phyloP scores from a whole-genome alignment of 768 basidiomycete species.

The Porpolomopsis calyptriformis region DNA sequence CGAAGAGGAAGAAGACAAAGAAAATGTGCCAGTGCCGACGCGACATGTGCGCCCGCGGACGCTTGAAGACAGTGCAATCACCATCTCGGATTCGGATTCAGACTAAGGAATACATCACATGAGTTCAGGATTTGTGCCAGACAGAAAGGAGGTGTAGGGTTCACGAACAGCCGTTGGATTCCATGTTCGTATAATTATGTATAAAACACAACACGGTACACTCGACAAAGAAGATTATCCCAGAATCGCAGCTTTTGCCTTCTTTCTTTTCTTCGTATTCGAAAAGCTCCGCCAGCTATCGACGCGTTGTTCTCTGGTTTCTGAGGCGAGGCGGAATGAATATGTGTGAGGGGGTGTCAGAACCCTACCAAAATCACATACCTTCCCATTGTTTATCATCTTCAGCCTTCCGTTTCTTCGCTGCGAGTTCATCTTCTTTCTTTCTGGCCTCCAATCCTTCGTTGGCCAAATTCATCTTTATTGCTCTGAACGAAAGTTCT shows the following conservation, averaged over 20 bases:
- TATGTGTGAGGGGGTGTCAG: not conserved
- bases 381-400: slow-evolving; percentile 89
- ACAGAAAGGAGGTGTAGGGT: slow-evolving; percentile 4
- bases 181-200: slow-evolving; percentile 7
- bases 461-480: slow-evolving; percentile 86
- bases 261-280: slow-evolving; percentile 68
- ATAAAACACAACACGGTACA: slow-evolving; percentile 9
- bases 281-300: slow-evolving; percentile 75
- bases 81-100: slow-evolving; percentile 47
- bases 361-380: slow-evolving; percentile 21
- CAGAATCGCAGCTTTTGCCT: slow-evolving; percentile 53
- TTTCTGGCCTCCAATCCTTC: slow-evolving; percentile 88
- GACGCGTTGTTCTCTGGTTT: slow-evolving; percentile 70
- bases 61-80: slow-evolving; percentile 38
- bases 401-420: slow-evolving; percentile 78
- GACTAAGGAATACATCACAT: no score
- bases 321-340: slow-evolving; percentile 22
- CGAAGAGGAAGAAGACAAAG: slow-evolving; percentile 50
- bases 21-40: slow-evolving; percentile 46
- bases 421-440: slow-evolving; percentile 75
- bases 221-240: slow-evolving; percentile 35
- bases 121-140: no score
- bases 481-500: slow-evolving; percentile 40
- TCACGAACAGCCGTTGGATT: slow-evolving; percentile 7
- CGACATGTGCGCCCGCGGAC: slow-evolving; percentile 37